Evolutionary conservation across 2,329 filamentous ascomycete species (phyloP), one percentile per base, ranked within the genome.

Genomic region (Fusarium succisae): DNA sequence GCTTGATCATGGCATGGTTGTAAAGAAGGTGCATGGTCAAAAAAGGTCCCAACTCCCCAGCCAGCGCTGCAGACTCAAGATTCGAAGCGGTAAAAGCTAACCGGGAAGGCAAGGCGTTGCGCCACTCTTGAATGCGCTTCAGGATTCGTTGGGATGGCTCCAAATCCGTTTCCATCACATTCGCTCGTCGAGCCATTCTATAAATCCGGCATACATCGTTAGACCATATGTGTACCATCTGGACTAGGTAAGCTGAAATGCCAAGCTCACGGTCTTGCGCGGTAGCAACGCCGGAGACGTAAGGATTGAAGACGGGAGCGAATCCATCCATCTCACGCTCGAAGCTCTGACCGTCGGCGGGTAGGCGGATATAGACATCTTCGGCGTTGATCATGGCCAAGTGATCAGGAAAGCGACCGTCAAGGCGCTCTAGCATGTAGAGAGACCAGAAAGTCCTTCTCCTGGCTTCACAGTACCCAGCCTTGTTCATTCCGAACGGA

Each of bases 361-460:
- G 93, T 10, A 94, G 84, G 58, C 90, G 88, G 18, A 93, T 84
- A 76, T 92, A 91, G 47, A 93, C 88, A 68, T 94, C 90, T 70
- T 92, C 88, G 9, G 88, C 84, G 54, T 90, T 88, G 67, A 94
- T 86, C 69, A 89, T 87, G 54, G 86, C 88, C 12, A 86, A 81
- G 5, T 87, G 85, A 6, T 86, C 84, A 3, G 87, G 86, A 59
- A 87, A 90, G 68, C 90, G 87, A 20, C 88, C 88, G 54, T 89
- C 90, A 69, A 92, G 88, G 54, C 91, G 88, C 81, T 94, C 93
- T 80, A 93, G 87, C 75, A 94, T 83, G 74, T 91, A 93, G 58
- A 90, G 87, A 35, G 90, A 89, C 92, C 92, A 95, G 77, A 94
- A 92, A 0, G 91, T 94, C 63, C 93, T 86, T 72, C 92, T 87